Conservation (phyloP, 352 stramenopile species). For the Globisporangium echinulatum region DNA sequence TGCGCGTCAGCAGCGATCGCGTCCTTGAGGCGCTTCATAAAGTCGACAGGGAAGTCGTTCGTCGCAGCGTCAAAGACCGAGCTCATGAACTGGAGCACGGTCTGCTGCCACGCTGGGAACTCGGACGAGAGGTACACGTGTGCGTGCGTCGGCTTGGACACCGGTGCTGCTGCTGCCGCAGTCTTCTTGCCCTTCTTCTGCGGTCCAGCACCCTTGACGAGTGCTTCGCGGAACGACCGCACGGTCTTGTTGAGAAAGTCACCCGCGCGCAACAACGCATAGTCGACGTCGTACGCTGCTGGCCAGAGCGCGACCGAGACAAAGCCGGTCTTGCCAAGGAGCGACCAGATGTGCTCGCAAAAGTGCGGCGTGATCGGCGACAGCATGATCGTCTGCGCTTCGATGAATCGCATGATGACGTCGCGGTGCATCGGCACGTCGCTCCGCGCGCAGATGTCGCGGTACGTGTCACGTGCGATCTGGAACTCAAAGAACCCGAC, state of each 20-base stretch:
- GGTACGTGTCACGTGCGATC: constrained; percentile 96
- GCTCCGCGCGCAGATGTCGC: constrained; percentile 90
- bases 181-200: constrained; percentile 89
- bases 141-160: constrained; percentile 85
- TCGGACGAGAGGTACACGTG: constrained; percentile 83
- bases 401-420: constrained; percentile 91
- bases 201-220: constrained; percentile 55
- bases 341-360: constrained; percentile 90
- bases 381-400: constrained; percentile 92
- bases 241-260: constrained; percentile 92
- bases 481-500: constrained; percentile 99
- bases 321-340: constrained; percentile 90
- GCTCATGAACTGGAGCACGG: constrained; percentile 81
- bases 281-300: constrained; percentile 82
- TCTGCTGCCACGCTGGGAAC: constrained; percentile 84
- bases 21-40: constrained; percentile 86
- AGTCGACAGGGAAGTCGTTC: constrained; percentile 73
- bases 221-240: constrained; percentile 86
- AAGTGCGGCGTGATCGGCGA: constrained; percentile 96
- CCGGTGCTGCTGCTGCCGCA: constrained; percentile 61
- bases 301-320: constrained; percentile 90
- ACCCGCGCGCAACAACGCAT: constrained; percentile 87
- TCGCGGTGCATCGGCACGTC: constrained; percentile 88
- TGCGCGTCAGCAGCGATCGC: constrained; percentile 65
- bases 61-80: constrained; percentile 45